These are phyloP conservation scores for Ophiostoma montium DNA, from an alignment of 2,329 filamentous ascomycete species.

Conservation along the genomic window DNA sequence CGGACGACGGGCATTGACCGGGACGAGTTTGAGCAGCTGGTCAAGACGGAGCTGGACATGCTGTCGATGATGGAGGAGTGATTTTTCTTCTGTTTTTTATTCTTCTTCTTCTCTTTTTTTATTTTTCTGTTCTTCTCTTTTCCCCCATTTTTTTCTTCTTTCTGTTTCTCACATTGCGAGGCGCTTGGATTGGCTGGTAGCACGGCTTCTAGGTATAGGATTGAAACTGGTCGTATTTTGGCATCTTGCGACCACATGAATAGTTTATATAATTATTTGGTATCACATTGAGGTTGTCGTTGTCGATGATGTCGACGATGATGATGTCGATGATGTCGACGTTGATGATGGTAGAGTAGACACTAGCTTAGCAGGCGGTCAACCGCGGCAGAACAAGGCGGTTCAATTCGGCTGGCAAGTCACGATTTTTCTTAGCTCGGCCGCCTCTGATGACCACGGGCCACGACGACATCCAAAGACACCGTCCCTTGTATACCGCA, in stretches of 20 bases:
- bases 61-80: constrained; percentile 53
- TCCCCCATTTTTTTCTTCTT: background rate
- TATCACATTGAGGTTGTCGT: no score
- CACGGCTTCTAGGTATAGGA: background rate
- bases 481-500: background rate
- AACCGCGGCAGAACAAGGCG: constrained; percentile 1
- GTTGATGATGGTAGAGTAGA: background rate
- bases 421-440: constrained; percentile 1
- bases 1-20: constrained; percentile 57
- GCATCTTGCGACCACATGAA: no score
- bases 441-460: background rate
- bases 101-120: background rate
- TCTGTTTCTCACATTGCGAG: background rate
- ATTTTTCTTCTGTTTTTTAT: background rate
- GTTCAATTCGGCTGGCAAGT: background rate
- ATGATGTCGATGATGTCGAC: no score
- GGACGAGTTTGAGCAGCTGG: constrained; percentile 59
- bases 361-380: constrained; percentile 3
- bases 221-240: no score
- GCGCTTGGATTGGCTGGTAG: background rate
- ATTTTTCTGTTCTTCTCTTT: no score
- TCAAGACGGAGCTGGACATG: constrained; percentile 57
- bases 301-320: no score
- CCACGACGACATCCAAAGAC: background rate
- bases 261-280: no score